A percentile compares a stretch with the other conserved stretches of the same genome.
Conservation (phyloP, 805 yeast genomes). For the Jamesozyma jinghongensis region DNA sequence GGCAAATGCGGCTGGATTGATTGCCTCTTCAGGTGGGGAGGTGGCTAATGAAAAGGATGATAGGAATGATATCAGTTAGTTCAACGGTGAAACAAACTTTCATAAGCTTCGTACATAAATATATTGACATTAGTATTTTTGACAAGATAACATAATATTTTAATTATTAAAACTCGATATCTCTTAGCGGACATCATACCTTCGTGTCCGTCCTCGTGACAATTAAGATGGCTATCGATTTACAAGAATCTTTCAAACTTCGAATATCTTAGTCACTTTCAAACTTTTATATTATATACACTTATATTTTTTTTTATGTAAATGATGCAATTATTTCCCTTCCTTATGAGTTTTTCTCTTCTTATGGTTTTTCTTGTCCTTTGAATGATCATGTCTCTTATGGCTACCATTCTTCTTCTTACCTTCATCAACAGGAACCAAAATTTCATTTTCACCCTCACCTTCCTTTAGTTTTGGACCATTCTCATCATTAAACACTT, state of each 20-base stretch:
- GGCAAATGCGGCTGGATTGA: neutral
- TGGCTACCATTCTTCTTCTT: constrained; percentile 1
- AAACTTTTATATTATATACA: no score
- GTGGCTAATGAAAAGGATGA: neutral
- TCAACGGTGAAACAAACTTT: no score
- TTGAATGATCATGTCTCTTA: constrained; percentile 2
- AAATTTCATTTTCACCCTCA: constrained; percentile 17
- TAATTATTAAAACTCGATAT: no score
- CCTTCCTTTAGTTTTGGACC: constrained; percentile 29
- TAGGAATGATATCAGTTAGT: no score
- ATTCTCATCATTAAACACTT: constrained; percentile 58
- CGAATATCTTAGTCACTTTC: no score
- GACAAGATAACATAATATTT: no score
- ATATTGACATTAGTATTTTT: no score
- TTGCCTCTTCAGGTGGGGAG: neutral
- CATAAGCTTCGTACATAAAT: no score
- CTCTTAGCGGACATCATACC: no score
- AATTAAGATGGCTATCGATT: no score
- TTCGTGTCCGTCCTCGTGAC: no score
- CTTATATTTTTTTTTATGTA: neutral
- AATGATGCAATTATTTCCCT: neutral
- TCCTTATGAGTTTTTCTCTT: neutral
- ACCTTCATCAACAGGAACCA: constrained; percentile 13
- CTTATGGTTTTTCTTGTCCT: constrained; percentile 3
- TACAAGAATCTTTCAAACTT: no score